Conservation (phyloP, 441 rosid genomes). For the Kokia cookei region DNA sequence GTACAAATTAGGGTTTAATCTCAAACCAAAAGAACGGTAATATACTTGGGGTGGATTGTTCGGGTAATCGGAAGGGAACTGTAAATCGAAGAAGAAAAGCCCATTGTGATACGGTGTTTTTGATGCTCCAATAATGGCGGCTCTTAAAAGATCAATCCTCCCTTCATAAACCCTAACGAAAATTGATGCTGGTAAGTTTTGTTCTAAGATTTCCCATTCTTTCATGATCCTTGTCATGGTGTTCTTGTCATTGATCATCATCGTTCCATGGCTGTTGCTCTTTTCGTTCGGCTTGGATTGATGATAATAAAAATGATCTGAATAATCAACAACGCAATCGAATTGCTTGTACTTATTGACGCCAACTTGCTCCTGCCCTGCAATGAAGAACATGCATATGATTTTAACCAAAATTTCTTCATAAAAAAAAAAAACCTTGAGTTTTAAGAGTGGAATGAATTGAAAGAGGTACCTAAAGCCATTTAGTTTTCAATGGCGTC, state of each 20-base stretch:
- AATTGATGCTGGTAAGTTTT: slow-evolving; percentile 15
- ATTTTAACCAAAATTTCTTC: background rate
- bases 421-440: background rate
- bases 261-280: background rate
- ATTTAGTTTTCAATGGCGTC: background rate
- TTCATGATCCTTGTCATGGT: slow-evolving; percentile 6
- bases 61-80: slow-evolving; percentile 12
- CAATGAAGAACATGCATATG: background rate
- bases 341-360: background rate
- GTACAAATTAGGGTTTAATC: slow-evolving; percentile 21
- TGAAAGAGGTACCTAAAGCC: background rate
- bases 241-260: background rate
- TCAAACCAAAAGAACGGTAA: slow-evolving; percentile 6
- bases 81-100: slow-evolving; percentile 20
- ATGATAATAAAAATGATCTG: slow-evolving; percentile 5
- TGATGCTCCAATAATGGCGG: slow-evolving; percentile 10
- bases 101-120: slow-evolving; percentile 20
- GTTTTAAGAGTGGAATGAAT: no score
- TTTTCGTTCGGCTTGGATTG: background rate
- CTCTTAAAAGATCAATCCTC: slow-evolving; percentile 13
- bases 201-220: slow-evolving; percentile 16
- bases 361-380: background rate
- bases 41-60: background rate
- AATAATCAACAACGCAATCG: slow-evolving; percentile 6
- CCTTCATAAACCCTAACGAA: slow-evolving; percentile 15